Conservation (phyloP, 1,139 yeast genomes). For the Scheffersomyces illinoinensis region DNA sequence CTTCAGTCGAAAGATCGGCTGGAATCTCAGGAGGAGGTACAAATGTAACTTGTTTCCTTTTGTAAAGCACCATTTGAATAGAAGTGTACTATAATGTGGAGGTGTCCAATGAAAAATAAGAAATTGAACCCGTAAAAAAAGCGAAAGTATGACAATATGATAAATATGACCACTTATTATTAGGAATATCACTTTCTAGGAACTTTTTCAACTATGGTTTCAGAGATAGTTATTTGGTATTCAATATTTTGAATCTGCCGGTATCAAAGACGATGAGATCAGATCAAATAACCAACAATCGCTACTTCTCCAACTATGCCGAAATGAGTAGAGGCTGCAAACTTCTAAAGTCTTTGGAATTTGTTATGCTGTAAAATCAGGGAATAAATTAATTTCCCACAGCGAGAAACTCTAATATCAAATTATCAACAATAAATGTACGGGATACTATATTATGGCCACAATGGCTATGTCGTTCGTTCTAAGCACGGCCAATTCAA, state of each 20-base stretch:
- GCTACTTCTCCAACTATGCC: background rate
- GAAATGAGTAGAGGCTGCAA: background rate
- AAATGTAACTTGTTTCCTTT: slow-evolving; percentile 66
- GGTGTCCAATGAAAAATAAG: background rate
- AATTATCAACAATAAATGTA: background rate
- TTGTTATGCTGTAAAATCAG: background rate
- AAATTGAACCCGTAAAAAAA: too few species aligned
- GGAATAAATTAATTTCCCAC: background rate
- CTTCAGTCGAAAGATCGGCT: slow-evolving; percentile 50
- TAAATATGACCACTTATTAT: too few species aligned
- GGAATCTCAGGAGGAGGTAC: slow-evolving; percentile 60
- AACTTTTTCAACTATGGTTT: too few species aligned
- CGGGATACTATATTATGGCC: background rate
- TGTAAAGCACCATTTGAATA: slow-evolving; percentile 59
- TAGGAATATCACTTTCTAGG: too few species aligned
- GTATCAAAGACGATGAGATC: background rate
- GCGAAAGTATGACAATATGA: background rate
- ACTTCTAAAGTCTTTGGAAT: background rate
- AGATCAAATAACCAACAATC: background rate
- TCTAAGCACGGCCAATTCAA: background rate
- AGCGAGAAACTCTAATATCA: background rate
- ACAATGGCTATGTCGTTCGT: background rate
- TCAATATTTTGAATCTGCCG: background rate
- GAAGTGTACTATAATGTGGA: background rate
- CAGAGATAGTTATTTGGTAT: background rate